A percentile compares a stretch with the other conserved stretches of the same genome.
Evolutionary conservation across 2,329 filamentous ascomycete species (phyloP).

Genomic region (Hortaea werneckii): DNA sequence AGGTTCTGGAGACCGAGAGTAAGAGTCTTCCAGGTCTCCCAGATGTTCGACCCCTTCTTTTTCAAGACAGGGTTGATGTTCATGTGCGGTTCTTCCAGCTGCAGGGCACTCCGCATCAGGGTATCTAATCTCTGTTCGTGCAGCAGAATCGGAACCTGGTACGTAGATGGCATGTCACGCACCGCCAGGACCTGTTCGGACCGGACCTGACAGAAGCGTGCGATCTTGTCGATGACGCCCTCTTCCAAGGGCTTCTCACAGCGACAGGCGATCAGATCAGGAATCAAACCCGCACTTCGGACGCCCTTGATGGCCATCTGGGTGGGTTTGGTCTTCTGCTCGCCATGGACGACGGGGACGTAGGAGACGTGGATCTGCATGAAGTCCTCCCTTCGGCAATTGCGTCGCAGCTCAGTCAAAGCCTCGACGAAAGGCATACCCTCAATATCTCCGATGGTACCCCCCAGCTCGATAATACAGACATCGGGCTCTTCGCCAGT

Average conservation of each 20-base stretch:
- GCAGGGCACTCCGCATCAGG: constrained; percentile 55
- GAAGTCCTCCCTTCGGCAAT: constrained; percentile 69
- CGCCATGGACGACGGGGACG: constrained; percentile 63
- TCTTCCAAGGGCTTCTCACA: constrained; percentile 69
- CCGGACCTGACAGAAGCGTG: constrained; percentile 79
- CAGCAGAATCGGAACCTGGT: constrained; percentile 89
- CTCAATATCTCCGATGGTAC: constrained; percentile 73
- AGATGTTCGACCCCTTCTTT: constrained; percentile 57
- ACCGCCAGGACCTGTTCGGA: constrained; percentile 76
- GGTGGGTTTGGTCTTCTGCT: constrained; percentile 96
- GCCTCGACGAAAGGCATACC: constrained; percentile 82
- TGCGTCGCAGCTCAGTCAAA: constrained; percentile 64
- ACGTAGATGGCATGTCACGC: constrained; percentile 78
- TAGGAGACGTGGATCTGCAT: constrained; percentile 82
- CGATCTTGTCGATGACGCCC: constrained; percentile 74
- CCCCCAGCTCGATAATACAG: constrained; percentile 69
- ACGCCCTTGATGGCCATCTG: constrained; percentile 80
- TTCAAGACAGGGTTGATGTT: constrained; percentile 44
- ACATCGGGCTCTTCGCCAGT: constrained; percentile 76
- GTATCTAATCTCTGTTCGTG: constrained; percentile 66
- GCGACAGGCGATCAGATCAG: constrained; percentile 74
- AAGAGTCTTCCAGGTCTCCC: constrained; percentile 67
- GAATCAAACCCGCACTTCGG: constrained; percentile 62
- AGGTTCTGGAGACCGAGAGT: constrained; percentile 58
- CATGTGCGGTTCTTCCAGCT: constrained; percentile 42